Evolutionary conservation across 768 basidiomycete genomes (phyloP), one percentile per base, ranked within the genome.

Genomic region (Termitomyces sp.): DNA sequence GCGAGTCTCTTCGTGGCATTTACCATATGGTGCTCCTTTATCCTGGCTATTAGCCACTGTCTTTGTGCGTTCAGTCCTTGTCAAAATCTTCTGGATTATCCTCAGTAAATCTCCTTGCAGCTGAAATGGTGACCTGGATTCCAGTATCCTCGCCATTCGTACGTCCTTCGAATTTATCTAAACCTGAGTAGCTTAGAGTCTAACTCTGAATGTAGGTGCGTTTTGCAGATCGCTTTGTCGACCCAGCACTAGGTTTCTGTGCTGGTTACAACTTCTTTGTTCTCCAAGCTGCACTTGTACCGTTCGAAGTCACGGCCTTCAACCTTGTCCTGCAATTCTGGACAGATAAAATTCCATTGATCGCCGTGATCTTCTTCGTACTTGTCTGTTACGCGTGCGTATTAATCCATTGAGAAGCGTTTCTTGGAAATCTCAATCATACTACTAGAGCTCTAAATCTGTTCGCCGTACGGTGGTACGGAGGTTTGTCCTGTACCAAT

Each of bases 71-170:
- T 4, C 20, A n/a, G 16, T 46, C 24, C 35, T 32, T 24, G 22
- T 49, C 15, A n/a, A 18, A 35, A 13, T 40, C n/a, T 8, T 13
- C 24, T 39, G 36, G 13, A 22, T 24, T 39, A n/a, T 38, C 22
- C 36, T 48, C 3, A 32, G 5, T 5, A 3, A 33, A 20, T 16
- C 8, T 18, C 24, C 22, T 39, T 24, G 9, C 63, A 83, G 91
- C 88, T 40, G 91, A 93, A 73, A 91, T 92, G 90, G 89, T 90
- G 35, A 84, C 87, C n/a, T 87, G 85, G 76, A 89, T 90, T 6
- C 91, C 91, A 6, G 86, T 92, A 65, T 84, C 89, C 7, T 90
- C 91, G 6, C 86, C 89, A 6, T 91, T 91, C 70, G 86, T 89
- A 61, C 44, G 79, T 69, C 51, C 33, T 28, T 39, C 40, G 1